Evolutionary conservation across 129 eudicot species (phyloP), one percentile per base, ranked within the genome.

Genomic region (Sambucus nigra): DNA sequence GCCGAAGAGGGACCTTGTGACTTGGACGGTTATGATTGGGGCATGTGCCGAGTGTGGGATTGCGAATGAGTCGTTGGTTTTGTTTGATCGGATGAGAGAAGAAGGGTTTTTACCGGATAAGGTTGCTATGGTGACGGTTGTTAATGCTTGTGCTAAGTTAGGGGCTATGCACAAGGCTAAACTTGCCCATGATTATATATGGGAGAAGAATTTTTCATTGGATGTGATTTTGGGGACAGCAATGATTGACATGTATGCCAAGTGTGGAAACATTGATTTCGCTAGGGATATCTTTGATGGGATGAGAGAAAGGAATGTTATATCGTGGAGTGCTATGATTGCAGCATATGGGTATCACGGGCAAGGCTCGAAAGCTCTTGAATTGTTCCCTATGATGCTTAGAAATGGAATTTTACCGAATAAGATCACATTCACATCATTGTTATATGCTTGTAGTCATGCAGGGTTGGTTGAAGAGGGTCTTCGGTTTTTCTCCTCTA

Each of bases 1-100:
- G 94, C 53, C 55, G 12, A 60, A 18, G 26, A 83, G 69, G 53
- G 94, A 84, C 58, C 71, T 84, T 53, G 68, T 77, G 1, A 72
- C 72, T 48, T 84, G 94, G 88, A 84, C 94, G 24, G 84, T 76
- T 26, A 79, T 84, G 84, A 78, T 78, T 15, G 78, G 83, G 39
- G 93, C 73, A 8, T 78, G 47, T 51, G 65, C 78, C 15, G 83
- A 73, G 31, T 65, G 69, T 66, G 83, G 86, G 33, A 66, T 42
- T 35, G 73, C 86, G n/a, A 54, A 47, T 3, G 80, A 83, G 70
- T 69, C 86, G 0, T 61, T 82, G 56, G 70, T 49, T 57, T 76
- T 80, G 70, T 84, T 80, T 68, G 81, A 79, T 64, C 65, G 55
- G 42, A 83, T 76, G 94, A 59, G 49, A 62, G 78, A 53, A 57